Evolutionary conservation across 2,329 filamentous ascomycete genomes (phyloP), one percentile per base, ranked within the genome.

Genomic region (Chalaropsis thielavioides): DNA sequence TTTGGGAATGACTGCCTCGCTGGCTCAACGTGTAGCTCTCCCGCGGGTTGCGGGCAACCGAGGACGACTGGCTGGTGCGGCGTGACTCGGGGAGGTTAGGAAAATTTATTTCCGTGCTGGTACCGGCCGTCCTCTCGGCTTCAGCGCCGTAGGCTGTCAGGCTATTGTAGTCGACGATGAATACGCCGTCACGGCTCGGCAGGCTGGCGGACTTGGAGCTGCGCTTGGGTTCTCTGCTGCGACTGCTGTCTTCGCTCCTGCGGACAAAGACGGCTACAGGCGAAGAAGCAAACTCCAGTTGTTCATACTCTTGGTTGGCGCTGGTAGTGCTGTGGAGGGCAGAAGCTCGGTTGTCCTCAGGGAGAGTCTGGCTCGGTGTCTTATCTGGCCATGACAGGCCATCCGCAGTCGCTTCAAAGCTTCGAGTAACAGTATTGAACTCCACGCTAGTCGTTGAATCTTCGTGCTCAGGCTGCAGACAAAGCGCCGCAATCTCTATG

Each of bases 171-270:
- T 64, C 62, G 15, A 49, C 51, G 41, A 59, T 60, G 15, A 56
- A 44, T 7, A 60, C n/a, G n/a, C 40, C 62, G 43, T 64, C 49
- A 19, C 62, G 40, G 24, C 38, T n/a, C n/a, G 62, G 62, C 38
- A 64, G 51, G 27, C 22, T 59, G 8, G 35, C 40, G 7, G 44
- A n/a, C 15, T 19, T 27, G 15, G 51, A 59, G 15, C 40, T 35
- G 19, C 51, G 49, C 11, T 24, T 43, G 13, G 38, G 38, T 8
- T 56, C 15, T 17, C 17, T 11, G n/a, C 38, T 64, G 0, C 38
- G 6, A n/a, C 19, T 40, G 8, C 51, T 27, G 17, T 64, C 51
- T 38, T 44, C 35, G 22, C 62, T 59, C 38, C 38, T 44, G 2
- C 62, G 62, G 31, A 60, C 38, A 38, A 56, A 43, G n/a, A 44